Conservation (phyloP, 2,329 filamentous ascomycete species). For the Colletotrichum orbiculare region DNA sequence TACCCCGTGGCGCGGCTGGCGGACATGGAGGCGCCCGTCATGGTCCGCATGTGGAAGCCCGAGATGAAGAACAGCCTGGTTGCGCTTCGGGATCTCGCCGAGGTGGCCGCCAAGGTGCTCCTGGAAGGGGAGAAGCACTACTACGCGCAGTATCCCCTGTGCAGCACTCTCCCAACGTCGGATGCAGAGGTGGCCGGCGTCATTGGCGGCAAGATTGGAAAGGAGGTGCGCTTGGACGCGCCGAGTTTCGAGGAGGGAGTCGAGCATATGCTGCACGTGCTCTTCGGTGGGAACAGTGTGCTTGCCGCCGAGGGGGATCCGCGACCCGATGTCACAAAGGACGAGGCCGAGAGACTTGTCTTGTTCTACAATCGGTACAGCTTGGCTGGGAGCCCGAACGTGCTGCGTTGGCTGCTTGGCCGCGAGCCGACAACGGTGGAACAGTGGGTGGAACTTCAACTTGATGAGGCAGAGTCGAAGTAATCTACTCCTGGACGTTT, state of each 20-base stretch:
- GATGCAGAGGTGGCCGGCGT: background rate
- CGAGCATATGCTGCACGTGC: background rate
- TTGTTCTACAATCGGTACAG: constrained; percentile 13
- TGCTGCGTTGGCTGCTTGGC: constrained; percentile 4
- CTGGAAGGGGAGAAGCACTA: constrained; percentile 1
- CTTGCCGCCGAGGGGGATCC: background rate
- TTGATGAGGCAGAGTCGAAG: background rate
- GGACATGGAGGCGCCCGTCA: background rate
- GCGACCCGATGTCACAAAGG: constrained; percentile 5
- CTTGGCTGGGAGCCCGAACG: constrained; percentile 2
- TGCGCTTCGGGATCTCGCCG: constrained; percentile 2
- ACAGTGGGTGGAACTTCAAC: constrained; percentile 3
- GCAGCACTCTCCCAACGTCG: background rate
- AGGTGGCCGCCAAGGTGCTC: constrained; percentile 11
- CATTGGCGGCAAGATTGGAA: constrained; percentile 6
- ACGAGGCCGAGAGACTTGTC: constrained; percentile 8
- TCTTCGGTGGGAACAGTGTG: background rate
- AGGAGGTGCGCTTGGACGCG: background rate
- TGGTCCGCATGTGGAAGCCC: constrained; percentile 4
- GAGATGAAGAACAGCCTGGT: constrained; percentile 11
- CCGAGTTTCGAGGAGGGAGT: constrained; percentile 7
- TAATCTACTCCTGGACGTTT: too few species aligned
- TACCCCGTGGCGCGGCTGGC: constrained; percentile 4
- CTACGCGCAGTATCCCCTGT: constrained; percentile 5
- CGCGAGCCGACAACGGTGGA: constrained; percentile 11